Percentiles rank a stretch among this genome's conserved stretches.
These are phyloP conservation scores for Byssoonygena ceratinophila DNA, from an alignment of 2,329 filamentous ascomycete genomes.

Conservation along the genomic window DNA sequence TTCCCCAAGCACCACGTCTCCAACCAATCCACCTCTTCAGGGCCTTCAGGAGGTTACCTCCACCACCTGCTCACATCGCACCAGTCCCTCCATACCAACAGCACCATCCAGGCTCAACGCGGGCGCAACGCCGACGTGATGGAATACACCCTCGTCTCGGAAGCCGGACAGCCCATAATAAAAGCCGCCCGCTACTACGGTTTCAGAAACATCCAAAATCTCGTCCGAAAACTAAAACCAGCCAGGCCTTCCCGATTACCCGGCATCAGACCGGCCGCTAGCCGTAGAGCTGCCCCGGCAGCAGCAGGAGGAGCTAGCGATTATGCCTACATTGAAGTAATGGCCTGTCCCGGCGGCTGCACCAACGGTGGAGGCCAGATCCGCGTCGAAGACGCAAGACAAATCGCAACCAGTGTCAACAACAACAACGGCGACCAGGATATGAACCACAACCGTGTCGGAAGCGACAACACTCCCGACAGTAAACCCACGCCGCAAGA, in stretches of 20 bases:
- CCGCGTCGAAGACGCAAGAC: slow-evolving; percentile 65
- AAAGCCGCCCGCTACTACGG: slow-evolving; percentile 88
- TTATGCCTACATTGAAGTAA: slow-evolving; percentile 92
- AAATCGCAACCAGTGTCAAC: slow-evolving; percentile 15
- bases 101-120: slow-evolving; percentile 57
- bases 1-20: slow-evolving; percentile 46
- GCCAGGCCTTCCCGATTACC: slow-evolving; percentile 67
- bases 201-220: slow-evolving; percentile 95
- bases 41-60: slow-evolving; percentile 80
- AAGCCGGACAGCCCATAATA: slow-evolving; percentile 51
- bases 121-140: slow-evolving; percentile 86
- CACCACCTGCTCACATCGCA: slow-evolving; percentile 71
- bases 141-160: slow-evolving; percentile 61
- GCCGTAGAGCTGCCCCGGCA: background rate
- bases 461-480: background rate
- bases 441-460: background rate
- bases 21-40: slow-evolving; percentile 46
- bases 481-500: slow-evolving; percentile 61
- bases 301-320: slow-evolving; percentile 41
- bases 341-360: slow-evolving; percentile 98
- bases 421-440: background rate
- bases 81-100: slow-evolving; percentile 59
- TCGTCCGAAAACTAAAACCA: slow-evolving; percentile 85
- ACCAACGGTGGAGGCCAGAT: slow-evolving; percentile 96
- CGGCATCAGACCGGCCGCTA: slow-evolving; percentile 48